Base-by-base conservation (phyloP, 2,329 filamentous ascomycete species). In the Colletotrichum lupini region DNA sequence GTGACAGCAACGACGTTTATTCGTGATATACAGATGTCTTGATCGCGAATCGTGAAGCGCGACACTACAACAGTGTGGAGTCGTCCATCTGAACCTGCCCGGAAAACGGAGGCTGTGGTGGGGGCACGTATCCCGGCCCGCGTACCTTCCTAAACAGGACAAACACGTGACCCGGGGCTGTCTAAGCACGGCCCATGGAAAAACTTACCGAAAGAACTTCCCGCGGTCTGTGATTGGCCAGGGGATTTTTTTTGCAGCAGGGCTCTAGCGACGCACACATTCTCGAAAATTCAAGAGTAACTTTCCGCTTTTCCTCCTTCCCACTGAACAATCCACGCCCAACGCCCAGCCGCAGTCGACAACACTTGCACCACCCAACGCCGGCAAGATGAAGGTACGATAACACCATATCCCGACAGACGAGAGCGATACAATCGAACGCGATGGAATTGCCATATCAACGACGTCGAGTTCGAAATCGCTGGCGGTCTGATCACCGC, bases 331-430 rank as follows among this genome's bases (percentile, higher is more conserved):
- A 68, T 80, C 78, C 79, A 82, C 82, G 82, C 82, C 80, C 67
- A 76, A 67, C 81, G 75, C 76, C 76, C 77, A 77, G 78, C 80
- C 83, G 55, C 82, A 82, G 82, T 83, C 83, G 83, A 84, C 82
- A 81, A 83, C 81, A 82, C 81, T 84, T 84, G 83, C 81, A 84
- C 82, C 83, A 83, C 78, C 80, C 82, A 82, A 81, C 80, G 81
- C 84, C 82, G 83, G 83, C 84, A 86, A 84, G 79, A 86, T 86
- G 84, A 86, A 86, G 84, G 84, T 86, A 84, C 74, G 83, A 69
- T 9, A 69, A 7, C 4, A 72, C 5, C 52, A 32, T 28, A 7
- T 52, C 62, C n/a, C 32, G 19, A 24, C 30, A 57, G 26, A 53
- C 56, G 60, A 35, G 58, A 35, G 58, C 24, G 28, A 56, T 32